These are phyloP conservation scores for Terfezia boudieri DNA, from an alignment of 495 filamentous ascomycete species.

Conservation along the genomic window DNA sequence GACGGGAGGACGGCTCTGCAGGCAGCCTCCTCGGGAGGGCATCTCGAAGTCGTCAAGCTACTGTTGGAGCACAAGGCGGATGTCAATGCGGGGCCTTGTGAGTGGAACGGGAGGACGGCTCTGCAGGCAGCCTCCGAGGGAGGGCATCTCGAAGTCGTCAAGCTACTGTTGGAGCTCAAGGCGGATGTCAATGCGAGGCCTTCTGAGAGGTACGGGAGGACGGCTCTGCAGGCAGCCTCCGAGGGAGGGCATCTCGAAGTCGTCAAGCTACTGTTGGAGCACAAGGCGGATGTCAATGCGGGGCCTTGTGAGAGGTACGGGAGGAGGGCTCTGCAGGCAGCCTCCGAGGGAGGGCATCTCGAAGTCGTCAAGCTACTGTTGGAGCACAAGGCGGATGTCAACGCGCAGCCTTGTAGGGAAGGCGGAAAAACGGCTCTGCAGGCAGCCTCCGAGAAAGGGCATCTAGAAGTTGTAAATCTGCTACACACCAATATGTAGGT, in stretches of 20 bases:
- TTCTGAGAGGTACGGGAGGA: background rate
- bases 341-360: background rate
- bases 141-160: background rate
- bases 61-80: conserved; percentile 1
- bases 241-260: conserved; percentile 7
- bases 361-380: background rate
- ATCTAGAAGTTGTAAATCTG: background rate
- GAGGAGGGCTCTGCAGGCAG: background rate
- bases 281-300: background rate
- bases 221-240: conserved; percentile 1
- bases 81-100: background rate
- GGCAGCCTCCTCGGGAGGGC: background rate
- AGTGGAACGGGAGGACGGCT: background rate
- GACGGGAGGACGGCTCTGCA: conserved; percentile 1
- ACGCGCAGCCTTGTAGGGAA: background rate
- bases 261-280: conserved; percentile 7
- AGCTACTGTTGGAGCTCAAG: background rate
- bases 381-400: background rate
- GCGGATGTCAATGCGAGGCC: background rate
- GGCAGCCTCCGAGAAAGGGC: background rate
- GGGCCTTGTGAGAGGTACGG: too few species aligned
- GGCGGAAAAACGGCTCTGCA: too few species aligned
- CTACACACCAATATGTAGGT: too few species aligned
- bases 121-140: conserved; percentile 1
- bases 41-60: background rate